A percentile compares a stretch with the other conserved stretches of the same genome.
These are phyloP conservation scores for Neurospora sp. DNA, from an alignment of 2,329 filamentous ascomycete species.

Conservation along the genomic window DNA sequence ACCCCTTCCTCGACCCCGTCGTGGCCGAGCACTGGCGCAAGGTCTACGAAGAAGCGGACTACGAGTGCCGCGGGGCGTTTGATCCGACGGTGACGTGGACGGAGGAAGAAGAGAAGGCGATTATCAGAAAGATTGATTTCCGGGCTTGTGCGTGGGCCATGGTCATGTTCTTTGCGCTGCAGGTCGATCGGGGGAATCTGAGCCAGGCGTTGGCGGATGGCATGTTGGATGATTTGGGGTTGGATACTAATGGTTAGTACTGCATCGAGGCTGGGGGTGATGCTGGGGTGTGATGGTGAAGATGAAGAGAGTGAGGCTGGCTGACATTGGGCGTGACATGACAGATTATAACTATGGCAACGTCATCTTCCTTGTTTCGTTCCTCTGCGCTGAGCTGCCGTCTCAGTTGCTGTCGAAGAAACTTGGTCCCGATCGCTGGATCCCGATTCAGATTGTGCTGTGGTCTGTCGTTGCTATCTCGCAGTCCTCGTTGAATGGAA, in stretches of 20 bases:
- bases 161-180: conserved; percentile 52
- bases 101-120: conserved; percentile 13
- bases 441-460: conserved; percentile 20
- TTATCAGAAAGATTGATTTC: conserved; percentile 39
- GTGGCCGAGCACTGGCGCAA: conserved; percentile 11
- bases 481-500: conserved; percentile 14
- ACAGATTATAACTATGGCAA: conserved; percentile 39
- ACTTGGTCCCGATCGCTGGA: conserved; percentile 21
- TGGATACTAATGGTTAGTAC: conserved; percentile 33
- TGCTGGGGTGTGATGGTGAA: background rate
- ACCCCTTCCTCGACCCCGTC: conserved; percentile 12
- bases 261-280: too few relatives aligned
- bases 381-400: conserved; percentile 46
- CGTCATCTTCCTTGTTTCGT: conserved; percentile 39
- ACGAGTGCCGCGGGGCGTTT: conserved; percentile 13
- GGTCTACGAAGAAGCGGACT: conserved; percentile 12
- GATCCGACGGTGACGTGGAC: conserved; percentile 13
- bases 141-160: conserved; percentile 31
- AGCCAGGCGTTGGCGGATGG: conserved; percentile 50
- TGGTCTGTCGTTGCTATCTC: conserved; percentile 19
- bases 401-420: conserved; percentile 50
- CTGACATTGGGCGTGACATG: background rate
- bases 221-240: conserved; percentile 43
- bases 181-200: conserved; percentile 52
- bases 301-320: background rate